phyloP scores from a whole-genome alignment of 2,329 filamentous ascomycete species.

The Fusarium dimerum region DNA sequence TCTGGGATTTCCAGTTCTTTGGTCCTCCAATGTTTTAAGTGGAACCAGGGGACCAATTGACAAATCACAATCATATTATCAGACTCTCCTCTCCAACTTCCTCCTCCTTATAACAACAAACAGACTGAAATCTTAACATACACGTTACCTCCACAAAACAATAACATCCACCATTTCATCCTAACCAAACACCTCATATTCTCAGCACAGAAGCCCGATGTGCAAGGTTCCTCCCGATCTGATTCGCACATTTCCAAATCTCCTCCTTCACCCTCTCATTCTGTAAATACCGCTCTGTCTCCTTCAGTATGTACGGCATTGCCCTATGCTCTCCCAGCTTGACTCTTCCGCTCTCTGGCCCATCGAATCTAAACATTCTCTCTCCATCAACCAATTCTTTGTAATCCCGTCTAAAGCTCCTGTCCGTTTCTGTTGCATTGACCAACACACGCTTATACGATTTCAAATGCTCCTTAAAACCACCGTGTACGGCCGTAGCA shows the following conservation, averaged over 20 bases:
- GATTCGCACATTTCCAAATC: not conserved
- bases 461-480: not conserved
- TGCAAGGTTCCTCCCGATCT: not conserved
- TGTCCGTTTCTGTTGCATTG: not conserved
- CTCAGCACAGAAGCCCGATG: too few species aligned
- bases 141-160: too few species aligned
- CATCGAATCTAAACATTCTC: not conserved
- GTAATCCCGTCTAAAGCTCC: not conserved
- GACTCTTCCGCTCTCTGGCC: not conserved
- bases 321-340: not conserved
- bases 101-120: too few species aligned
- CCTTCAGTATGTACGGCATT: not conserved
- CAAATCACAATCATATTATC: constrained; percentile 11
- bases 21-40: constrained; percentile 7
- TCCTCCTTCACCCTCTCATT: not conserved
- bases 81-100: too few species aligned
- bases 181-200: too few species aligned
- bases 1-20: constrained; percentile 21
- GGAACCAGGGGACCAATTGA: constrained; percentile 7
- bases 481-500: not conserved
- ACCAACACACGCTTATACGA: not conserved
- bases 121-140: too few species aligned
- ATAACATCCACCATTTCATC: too few species aligned
- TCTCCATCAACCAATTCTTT: not conserved
- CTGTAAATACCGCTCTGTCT: not conserved